Evolutionary conservation across 2,329 filamentous ascomycete species (phyloP).

Genomic region (Fusarium devonianum): DNA sequence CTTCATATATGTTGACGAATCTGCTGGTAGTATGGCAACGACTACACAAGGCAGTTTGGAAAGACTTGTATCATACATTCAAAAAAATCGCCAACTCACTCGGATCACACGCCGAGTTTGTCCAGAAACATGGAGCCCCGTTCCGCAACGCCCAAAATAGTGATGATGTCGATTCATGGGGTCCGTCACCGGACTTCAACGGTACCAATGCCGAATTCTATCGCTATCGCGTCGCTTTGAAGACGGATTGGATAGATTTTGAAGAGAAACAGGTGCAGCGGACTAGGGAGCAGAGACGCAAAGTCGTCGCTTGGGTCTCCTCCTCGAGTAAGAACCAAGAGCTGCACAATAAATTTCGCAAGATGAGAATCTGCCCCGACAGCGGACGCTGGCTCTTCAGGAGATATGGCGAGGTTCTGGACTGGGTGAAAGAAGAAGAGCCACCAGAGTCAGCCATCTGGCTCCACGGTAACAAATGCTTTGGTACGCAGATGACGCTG

Average conservation of each 20-base stretch:
- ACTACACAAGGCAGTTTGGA: background rate
- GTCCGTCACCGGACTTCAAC: background rate
- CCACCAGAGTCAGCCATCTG: background rate
- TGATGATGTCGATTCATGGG: no score
- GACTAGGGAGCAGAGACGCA: background rate
- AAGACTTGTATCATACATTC: background rate
- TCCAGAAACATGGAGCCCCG: background rate
- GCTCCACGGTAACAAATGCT: background rate
- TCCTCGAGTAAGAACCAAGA: background rate
- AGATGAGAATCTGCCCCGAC: background rate
- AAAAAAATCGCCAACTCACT: background rate
- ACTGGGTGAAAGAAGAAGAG: background rate
- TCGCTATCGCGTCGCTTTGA: background rate
- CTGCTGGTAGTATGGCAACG: background rate
- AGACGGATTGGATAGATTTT: background rate
- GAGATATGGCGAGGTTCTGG: background rate
- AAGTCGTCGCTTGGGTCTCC: background rate
- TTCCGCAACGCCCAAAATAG: background rate
- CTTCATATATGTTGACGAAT: background rate
- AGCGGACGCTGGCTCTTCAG: background rate
- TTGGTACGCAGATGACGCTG: no score
- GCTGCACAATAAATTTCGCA: background rate
- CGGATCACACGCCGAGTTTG: background rate
- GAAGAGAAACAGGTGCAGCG: background rate
- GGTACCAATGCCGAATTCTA: background rate